Base-by-base conservation (phyloP, 495 filamentous ascomycete genomes). In the Penicillium canariense region DNA sequence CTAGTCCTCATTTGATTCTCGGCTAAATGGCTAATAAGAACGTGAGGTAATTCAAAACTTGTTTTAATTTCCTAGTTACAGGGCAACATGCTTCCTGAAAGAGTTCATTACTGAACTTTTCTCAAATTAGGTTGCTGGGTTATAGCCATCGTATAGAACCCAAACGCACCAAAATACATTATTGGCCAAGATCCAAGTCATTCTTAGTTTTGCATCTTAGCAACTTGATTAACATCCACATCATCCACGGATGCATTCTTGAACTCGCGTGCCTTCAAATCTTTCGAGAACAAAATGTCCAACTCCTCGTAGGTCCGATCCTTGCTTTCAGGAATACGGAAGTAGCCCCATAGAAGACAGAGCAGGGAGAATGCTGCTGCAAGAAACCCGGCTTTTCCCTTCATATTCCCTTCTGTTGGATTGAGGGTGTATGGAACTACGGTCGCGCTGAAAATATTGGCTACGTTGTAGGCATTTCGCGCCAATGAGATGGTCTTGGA, bases 401-500 rank as follows among this genome's bases (percentile, higher is more conserved):
- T 46, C 26, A 20, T 17, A 6, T 46, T 46, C 6, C 43, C 43
- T 14, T 46, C 43, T 2, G 43, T 46, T 12, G 43, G 43, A 20
- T 46, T 46, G 25, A 46, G 43, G 0, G 43, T 30, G n/a, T 46
- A 46, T 1, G 43, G 43, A 3, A 25, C 43, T 12, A 46, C 43
- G n/a, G 43, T 46, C 1, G 43, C 27, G 30, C 46, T 35, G 46
- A 46, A 46, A 3, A 46, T 23, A 6, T 46, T 46, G 11, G 43
- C 43, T 12, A 52, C 18, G 18, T 84, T 85, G 69, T 87, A 87
- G 23, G 81, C 68, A 42, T 84, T 79, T 18, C 85, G 76, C 0
- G 81, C 79, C 0, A 84, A 66, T 2, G 77, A 78, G 28, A 83
- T 79, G 9, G 85, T 86, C 70, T 87, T 86, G 55, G 80, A 78